These are phyloP conservation scores for Termitomyces titanicus DNA, from an alignment of 768 basidiomycete genomes.

Conservation along the genomic window DNA sequence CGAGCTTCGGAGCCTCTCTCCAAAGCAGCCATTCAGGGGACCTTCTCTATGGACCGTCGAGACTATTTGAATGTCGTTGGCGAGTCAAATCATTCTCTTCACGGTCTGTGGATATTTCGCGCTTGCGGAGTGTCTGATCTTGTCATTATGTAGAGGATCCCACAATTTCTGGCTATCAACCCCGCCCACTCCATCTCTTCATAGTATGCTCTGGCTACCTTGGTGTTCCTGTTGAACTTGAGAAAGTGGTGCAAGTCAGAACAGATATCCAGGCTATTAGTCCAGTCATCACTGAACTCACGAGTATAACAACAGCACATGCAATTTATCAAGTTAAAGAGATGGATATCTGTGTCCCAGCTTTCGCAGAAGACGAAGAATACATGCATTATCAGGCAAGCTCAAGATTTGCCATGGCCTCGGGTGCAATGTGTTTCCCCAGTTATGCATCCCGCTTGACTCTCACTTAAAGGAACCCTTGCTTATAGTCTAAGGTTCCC, in stretches of 20 bases:
- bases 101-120: conserved; percentile 16
- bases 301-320: background rate
- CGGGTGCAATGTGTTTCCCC: conserved; percentile 32
- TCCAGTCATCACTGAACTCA: background rate
- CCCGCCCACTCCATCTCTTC: conserved; percentile 31
- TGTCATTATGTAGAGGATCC: conserved; percentile 25
- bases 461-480: background rate
- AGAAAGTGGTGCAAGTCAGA: conserved; percentile 31
- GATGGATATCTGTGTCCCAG: conserved; percentile 39
- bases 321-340: conserved; percentile 21
- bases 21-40: conserved; percentile 39
- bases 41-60: conserved; percentile 29
- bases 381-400: conserved; percentile 32
- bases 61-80: conserved; percentile 31
- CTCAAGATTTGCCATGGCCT: conserved; percentile 36
- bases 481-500: conserved; percentile 36
- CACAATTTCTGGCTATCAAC: conserved; percentile 31
- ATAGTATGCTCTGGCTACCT: conserved; percentile 30
- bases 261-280: conserved; percentile 21
- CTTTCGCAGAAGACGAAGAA: conserved; percentile 33
- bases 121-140: background rate
- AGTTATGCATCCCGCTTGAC: background rate
- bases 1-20: conserved; percentile 22
- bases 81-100: conserved; percentile 28
- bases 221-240: conserved; percentile 30